Evolutionary conservation across 208 protist genomes (phyloP).

Genomic region (Crithidia thermophila): DNA sequence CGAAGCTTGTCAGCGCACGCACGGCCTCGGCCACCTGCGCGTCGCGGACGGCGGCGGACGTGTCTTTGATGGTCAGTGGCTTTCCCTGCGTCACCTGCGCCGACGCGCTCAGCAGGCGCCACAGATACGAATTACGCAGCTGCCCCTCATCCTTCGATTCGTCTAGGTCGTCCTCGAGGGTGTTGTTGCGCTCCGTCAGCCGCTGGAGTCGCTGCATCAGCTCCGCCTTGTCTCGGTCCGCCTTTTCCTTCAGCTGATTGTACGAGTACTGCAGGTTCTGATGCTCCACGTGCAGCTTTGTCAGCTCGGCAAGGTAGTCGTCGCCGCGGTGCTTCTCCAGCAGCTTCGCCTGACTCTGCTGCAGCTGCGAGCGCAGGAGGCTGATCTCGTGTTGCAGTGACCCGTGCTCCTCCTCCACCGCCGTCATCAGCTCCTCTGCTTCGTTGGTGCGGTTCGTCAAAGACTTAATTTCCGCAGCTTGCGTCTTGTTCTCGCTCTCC

Average conservation of each 20-base stretch:
- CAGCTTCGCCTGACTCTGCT: conserved; percentile 46
- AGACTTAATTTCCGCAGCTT: conserved; percentile 37
- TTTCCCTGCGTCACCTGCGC: conserved; percentile 46
- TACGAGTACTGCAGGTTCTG: conserved; percentile 62
- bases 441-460: conserved; percentile 42
- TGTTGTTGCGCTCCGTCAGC: conserved; percentile 44
- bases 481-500: conserved; percentile 54
- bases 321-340: conserved; percentile 57
- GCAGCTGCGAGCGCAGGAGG: conserved; percentile 54
- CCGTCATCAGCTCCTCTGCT: conserved; percentile 43
- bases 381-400: conserved; percentile 31
- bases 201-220: conserved; percentile 24
- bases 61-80: conserved; percentile 20
- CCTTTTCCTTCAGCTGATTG: conserved; percentile 50
- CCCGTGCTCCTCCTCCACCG: conserved; percentile 34
- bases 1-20: conserved; percentile 45
- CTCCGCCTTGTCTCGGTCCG: conserved; percentile 28
- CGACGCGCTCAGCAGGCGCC: conserved; percentile 60
- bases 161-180: conserved; percentile 58
- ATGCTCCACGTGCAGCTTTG: conserved; percentile 66
- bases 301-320: conserved; percentile 66
- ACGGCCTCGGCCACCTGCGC: conserved; percentile 49
- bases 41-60: conserved; percentile 22
- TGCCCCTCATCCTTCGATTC: conserved; percentile 51
- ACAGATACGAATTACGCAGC: conserved; percentile 62